Percentiles rank a stretch among this genome's conserved stretches.
Evolutionary conservation across 1,139 yeast species (phyloP).

Genomic region (Blastobotrys ciferrii): DNA sequence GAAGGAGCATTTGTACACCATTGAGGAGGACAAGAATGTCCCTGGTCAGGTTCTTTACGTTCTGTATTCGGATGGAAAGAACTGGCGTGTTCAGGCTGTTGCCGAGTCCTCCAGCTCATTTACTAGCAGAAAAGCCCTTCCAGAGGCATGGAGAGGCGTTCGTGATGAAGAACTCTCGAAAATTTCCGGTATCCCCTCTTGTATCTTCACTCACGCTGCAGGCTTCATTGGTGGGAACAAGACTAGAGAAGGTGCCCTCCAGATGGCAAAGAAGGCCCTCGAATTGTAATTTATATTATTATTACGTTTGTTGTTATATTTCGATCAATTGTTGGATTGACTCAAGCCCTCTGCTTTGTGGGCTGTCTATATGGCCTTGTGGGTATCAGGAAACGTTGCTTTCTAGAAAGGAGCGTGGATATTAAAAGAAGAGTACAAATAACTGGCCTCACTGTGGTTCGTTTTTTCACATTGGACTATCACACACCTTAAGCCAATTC

Average conservation of each 20-base stretch:
- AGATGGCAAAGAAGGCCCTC: constrained; percentile 64
- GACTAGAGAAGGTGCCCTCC: constrained; percentile 71
- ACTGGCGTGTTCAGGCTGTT: constrained; percentile 92
- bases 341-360: too few relatives aligned
- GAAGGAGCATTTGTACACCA: constrained; percentile 84
- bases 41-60: constrained; percentile 69
- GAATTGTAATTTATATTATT: constrained; percentile 17
- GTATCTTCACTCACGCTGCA: constrained; percentile 91
- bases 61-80: constrained; percentile 67
- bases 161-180: constrained; percentile 80
- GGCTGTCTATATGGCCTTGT: too few relatives aligned
- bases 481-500: too few relatives aligned
- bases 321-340: too few relatives aligned
- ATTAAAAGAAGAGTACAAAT: too few relatives aligned
- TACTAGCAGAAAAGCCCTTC: constrained; percentile 81
- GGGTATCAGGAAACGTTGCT: too few relatives aligned
- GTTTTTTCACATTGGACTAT: too few relatives aligned
- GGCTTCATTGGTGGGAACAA: constrained; percentile 97
- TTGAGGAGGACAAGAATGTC: constrained; percentile 59
- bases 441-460: too few relatives aligned
- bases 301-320: background rate
- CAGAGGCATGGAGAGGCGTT: constrained; percentile 90
- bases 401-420: too few relatives aligned
- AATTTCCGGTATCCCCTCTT: constrained; percentile 73
- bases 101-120: constrained; percentile 72